Percentiles rank a stretch among this genome's conserved stretches.
phyloP scores from a whole-genome alignment of 129 eudicot genomes.

The Arctium minus region DNA sequence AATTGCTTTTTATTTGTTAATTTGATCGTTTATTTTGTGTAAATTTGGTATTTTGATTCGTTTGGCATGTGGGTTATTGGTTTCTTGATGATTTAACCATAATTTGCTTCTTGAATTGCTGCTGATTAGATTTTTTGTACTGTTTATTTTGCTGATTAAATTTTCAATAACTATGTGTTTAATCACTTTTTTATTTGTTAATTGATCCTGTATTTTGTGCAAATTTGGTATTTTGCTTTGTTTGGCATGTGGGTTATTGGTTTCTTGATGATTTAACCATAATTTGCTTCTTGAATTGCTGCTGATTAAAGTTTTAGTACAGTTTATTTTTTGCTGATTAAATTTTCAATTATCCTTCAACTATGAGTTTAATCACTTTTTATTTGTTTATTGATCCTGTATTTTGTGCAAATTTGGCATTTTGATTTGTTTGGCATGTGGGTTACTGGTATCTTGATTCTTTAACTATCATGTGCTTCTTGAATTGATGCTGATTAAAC shows the following conservation, averaged over 20 bases:
- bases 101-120: slow-evolving; percentile 2
- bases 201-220: background rate
- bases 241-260: background rate
- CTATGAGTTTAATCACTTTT: background rate
- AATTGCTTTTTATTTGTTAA: background rate
- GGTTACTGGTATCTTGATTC: background rate
- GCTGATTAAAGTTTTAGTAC: background rate
- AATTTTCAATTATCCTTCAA: too few relatives aligned
- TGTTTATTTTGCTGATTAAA: background rate
- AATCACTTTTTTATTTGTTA: background rate
- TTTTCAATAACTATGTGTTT: background rate
- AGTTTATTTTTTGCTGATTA: background rate
- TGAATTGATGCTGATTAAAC: background rate
- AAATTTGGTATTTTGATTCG: slow-evolving; percentile 5
- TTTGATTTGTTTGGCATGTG: slow-evolving; percentile 9
- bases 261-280: background rate
- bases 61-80: background rate
- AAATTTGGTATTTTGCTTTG: slow-evolving; percentile 6
- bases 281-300: background rate
- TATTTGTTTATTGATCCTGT: background rate
- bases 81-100: background rate
- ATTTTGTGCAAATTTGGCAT: background rate
- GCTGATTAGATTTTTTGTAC: background rate
- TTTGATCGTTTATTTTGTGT: background rate
- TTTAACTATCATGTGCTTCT: background rate